Evolutionary conservation across 495 filamentous ascomycete genomes (phyloP), one percentile per base, ranked within the genome.

Genomic region (Tetracladium marchalianum): DNA sequence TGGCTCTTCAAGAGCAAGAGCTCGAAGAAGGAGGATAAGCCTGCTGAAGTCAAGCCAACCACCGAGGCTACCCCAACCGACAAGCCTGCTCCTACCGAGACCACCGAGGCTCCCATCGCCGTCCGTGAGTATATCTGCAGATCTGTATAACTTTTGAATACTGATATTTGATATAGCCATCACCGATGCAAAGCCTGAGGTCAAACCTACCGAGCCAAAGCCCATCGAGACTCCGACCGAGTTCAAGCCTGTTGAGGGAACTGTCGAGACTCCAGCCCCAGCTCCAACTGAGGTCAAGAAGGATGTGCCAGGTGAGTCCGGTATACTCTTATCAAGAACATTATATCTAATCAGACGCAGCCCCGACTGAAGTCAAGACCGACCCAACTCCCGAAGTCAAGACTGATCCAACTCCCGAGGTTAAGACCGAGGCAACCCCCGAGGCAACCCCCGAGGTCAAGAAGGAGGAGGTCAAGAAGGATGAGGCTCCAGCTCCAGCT

Each of bases 1-100:
- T 72, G 70, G 46, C 55, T 78, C 32, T 69, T 81, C 11, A 59
- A 67, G 39, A 50, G 46, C 27, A 62, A 62, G 51, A 65, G 50
- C 36, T 49, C 39, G 37, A 60, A 59, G 41, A 59, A 53, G 47
- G 54, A 41, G 17, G 54, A 60, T 42, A 46, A 58, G 31, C 48
- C 60, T 22, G 49, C 36, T 13, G 57, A 53, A 16, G 27, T 49
- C 16, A 47, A 36, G 12, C 39, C 34, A n/a, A 43, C 39, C 7
- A 43, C 35, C 22, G 31, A 38, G 18, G 27, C 48, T n/a, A 31
- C 49, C 18, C n/a, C 35, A 37, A 34, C 38, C 24, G 34, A 34
- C 31, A 41, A 15, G 15, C 39, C 47, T 41, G 16, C 49, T 31
- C 15, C 44, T 33, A 49, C 51, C 8, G 47, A 47, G 19, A 46